Evolutionary conservation across 352 stramenopile species (phyloP).

Genomic region (Thalassiosira hispida): DNA sequence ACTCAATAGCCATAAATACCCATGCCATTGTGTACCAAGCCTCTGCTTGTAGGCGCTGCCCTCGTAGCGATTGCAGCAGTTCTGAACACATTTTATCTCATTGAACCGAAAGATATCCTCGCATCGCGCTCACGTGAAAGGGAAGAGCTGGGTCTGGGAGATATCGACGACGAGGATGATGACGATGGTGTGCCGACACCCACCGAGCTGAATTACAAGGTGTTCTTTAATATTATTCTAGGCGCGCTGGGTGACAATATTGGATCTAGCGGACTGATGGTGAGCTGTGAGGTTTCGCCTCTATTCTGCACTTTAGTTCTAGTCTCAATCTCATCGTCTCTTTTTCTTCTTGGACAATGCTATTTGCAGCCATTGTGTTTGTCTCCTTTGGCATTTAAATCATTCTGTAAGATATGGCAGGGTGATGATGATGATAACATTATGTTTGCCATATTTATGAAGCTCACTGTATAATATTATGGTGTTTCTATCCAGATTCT

Average conservation of each 20-base stretch:
- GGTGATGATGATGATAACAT: too few species aligned
- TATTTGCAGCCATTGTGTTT: slow-evolving; percentile 46
- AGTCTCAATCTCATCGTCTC: too few species aligned
- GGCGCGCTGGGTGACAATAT: slow-evolving; percentile 57
- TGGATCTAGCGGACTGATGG: slow-evolving; percentile 54
- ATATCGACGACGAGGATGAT: slow-evolving; percentile 25
- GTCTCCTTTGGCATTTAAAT: slow-evolving; percentile 49
- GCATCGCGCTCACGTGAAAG: slow-evolving; percentile 1
- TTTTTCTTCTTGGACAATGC: too few species aligned
- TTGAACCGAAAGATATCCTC: slow-evolving; percentile 38
- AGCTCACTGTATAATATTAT: too few species aligned
- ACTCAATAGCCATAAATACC: too few species aligned
- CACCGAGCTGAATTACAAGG: slow-evolving; percentile 40
- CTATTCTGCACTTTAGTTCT: too few species aligned
- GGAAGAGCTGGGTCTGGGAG: neutral
- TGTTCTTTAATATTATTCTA: slow-evolving; percentile 42
- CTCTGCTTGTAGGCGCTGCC: slow-evolving; percentile 38
- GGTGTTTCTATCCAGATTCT: too few species aligned
- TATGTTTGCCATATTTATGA: too few species aligned
- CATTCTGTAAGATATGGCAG: slow-evolving; percentile 32
- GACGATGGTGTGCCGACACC: slow-evolving; percentile 24
- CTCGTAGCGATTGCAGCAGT: slow-evolving; percentile 31
- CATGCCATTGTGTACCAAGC: too few species aligned
- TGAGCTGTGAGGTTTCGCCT: too few species aligned
- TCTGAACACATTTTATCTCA: slow-evolving; percentile 16